phyloP scores from a whole-genome alignment of 257 asterid species.

The Solanum pinnatisectum region DNA sequence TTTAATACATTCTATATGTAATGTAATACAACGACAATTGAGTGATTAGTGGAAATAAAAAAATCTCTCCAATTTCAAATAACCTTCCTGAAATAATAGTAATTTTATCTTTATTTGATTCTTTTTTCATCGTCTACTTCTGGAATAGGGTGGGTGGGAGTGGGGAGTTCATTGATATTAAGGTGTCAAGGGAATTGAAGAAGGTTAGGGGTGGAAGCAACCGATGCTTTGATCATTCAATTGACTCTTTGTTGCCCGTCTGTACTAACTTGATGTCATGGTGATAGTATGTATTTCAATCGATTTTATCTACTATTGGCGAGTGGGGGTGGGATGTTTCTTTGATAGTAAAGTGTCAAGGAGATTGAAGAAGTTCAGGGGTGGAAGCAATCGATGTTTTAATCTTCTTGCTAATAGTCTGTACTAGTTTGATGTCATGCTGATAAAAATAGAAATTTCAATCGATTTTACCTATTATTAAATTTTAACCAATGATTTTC shows the following conservation, averaged over 20 bases:
- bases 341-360: not conserved
- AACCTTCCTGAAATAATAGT: not conserved
- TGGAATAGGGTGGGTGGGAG: not conserved
- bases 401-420: not conserved
- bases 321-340: not conserved
- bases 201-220: not conserved
- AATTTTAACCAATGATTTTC: not conserved
- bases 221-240: not conserved
- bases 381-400: not conserved
- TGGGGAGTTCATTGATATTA: not conserved
- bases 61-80: not conserved
- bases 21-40: not conserved
- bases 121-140: no score
- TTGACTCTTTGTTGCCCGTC: not conserved
- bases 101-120: no score
- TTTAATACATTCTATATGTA: not conserved
- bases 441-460: not conserved
- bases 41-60: no score
- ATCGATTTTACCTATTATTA: not conserved
- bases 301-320: not conserved
- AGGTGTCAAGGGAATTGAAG: not conserved
- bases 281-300: not conserved
- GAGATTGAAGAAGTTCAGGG: not conserved
- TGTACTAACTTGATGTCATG: not conserved
- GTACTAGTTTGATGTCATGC: not conserved